Evolutionary conservation across 202 grass and related monocot species (phyloP).

Genomic region (Panicum hallii): DNA sequence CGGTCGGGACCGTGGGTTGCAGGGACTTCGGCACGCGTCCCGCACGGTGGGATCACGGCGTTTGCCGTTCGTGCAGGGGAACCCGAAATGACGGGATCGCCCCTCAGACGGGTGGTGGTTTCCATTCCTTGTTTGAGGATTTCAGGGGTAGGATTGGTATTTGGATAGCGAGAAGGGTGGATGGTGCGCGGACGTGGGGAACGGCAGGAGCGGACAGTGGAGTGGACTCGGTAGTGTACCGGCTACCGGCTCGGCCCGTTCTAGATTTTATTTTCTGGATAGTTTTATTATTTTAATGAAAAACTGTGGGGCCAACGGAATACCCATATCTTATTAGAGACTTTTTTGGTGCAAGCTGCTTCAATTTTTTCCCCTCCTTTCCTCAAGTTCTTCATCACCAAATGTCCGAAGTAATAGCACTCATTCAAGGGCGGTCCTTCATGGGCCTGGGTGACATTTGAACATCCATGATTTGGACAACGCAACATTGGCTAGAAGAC

Average conservation of each 20-base stretch:
- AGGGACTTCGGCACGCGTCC: constrained; percentile 41
- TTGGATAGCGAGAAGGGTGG: background rate
- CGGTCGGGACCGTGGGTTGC: constrained; percentile 35
- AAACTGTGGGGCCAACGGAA: constrained; percentile 1
- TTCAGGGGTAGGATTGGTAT: background rate
- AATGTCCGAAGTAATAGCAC: background rate
- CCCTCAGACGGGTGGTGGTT: background rate
- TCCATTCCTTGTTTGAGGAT: accelerated
- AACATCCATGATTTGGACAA: too few species aligned
- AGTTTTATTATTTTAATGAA: constrained; percentile 35
- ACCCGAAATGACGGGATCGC: accelerated
- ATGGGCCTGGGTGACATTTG: background rate
- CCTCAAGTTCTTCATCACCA: background rate
- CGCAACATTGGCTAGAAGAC: background rate
- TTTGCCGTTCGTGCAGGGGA: constrained; percentile 24
- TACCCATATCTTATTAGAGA: background rate
- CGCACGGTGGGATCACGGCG: constrained; percentile 41
- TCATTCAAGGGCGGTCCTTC: background rate
- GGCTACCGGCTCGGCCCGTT: constrained; percentile 33
- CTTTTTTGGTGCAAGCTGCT: constrained; percentile 17
- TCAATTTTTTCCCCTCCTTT: background rate
- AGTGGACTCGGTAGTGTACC: constrained; percentile 43
- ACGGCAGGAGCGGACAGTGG: constrained; percentile 32
- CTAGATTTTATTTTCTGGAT: constrained; percentile 35
- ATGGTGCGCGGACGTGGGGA: constrained; percentile 39